These are phyloP conservation scores for Chrysanthemum makinoi DNA, from an alignment of 129 eudicot genomes.

Conservation along the genomic window DNA sequence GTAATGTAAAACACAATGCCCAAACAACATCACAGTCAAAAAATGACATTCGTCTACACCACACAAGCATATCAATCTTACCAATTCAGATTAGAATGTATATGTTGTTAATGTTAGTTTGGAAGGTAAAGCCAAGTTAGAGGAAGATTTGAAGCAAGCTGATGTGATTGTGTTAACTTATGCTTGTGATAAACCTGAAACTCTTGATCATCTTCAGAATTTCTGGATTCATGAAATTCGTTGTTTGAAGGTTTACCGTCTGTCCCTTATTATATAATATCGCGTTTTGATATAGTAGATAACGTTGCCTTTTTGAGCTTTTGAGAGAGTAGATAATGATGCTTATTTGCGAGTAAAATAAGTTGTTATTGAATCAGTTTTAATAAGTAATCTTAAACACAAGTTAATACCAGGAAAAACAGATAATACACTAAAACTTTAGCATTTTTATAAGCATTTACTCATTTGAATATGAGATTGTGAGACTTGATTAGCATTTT, in stretches of 20 bases:
- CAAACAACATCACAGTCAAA: no score
- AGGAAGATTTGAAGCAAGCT: constrained; percentile 88
- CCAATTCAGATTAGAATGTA: no score
- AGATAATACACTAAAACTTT: background rate
- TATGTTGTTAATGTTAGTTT: constrained; percentile 38
- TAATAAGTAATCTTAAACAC: no score
- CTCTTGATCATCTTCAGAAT: constrained; percentile 61
- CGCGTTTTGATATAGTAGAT: no score
- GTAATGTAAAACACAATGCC: no score
- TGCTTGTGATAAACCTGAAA: constrained; percentile 82
- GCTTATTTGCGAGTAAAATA: no score
- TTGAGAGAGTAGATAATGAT: no score
- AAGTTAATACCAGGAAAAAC: no score
- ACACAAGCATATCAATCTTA: no score
- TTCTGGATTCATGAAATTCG: constrained; percentile 97
- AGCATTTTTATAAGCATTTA: background rate
- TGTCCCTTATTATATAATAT: background rate
- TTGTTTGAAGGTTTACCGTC: constrained; percentile 65
- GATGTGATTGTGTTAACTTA: constrained; percentile 86
- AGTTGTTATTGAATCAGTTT: no score
- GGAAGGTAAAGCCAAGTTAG: constrained; percentile 80
- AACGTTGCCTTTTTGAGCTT: no score
- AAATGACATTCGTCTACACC: no score
- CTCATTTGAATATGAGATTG: constrained; percentile 11
- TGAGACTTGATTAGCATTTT: background rate